Base-by-base conservation (phyloP, 2,329 filamentous ascomycete species). In the Cryphonectria radicalis region DNA sequence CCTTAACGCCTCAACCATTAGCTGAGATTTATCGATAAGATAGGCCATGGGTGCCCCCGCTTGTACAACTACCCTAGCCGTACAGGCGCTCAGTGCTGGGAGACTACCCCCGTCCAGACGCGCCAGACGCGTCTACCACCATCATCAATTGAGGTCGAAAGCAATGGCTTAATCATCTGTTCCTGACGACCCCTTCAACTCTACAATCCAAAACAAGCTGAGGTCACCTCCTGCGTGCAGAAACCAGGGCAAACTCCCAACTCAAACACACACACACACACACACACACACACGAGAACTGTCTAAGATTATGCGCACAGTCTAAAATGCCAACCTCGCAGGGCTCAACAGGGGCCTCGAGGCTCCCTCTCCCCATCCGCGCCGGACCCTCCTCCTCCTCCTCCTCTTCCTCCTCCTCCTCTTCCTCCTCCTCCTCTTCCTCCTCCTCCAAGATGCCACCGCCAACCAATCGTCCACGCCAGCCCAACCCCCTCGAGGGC, bases 291-390 rank as follows among this genome's bases (percentile, higher is more conserved):
- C 22, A 22, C 35, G 14, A 42, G 13, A 42, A 6, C 7, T 22
- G 37, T 32, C 8, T 40, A 42, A 28, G 42, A 62, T 17, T 40
- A 73, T 73, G 71, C 62, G 19, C 55, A 50, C 25, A 13, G 69
- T 55, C 53, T 71, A 67, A 63, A 57, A 73, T 73, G 72, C 50
- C 50, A 60, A 46, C 62, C 53, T 50, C 55, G 40, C 72, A 73
- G 32, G 67, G 69, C 69, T 69, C 72, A 42, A 50, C 66, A 40
- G 72, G 67, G 69, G 50, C 37, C 40, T 70, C 63, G 43, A 68
- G 60, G 59, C 72, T 73, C 57, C 72, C 72, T 28, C 59, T 73
- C 32, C 72, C 72, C 46, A 57, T 73, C 63, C 72, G 72, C n/a
- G 66, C 66, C 25, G 63, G 46, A 62, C 32, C 43, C 69, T 63